Base-by-base conservation (phyloP, 2,329 filamentous ascomycete genomes). In the Penicillium concentricum region DNA sequence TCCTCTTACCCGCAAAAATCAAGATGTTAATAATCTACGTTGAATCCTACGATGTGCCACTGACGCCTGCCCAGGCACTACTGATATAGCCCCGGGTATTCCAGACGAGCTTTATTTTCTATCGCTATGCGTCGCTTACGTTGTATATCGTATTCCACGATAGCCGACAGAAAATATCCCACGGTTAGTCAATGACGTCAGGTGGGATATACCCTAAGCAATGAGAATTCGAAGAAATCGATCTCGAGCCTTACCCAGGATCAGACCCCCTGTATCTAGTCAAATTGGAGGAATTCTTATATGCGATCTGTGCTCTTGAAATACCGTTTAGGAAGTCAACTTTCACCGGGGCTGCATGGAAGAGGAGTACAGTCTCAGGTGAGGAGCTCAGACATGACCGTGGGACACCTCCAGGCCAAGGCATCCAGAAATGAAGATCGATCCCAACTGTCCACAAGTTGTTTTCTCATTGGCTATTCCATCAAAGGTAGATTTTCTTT, bases 351-450 rank as follows among this genome's bases (percentile, higher is more conserved):
- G 41, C 52, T 41, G 46, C 47, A 56, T 44, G 20, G 32, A 52
- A 59, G 44, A 48, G 48, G 50, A 58, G 48, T 32, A 42, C 32
- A 22, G 35, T 59, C 34, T 50, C 48, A 39, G 12, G 9, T 34
- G 35, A 54, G 28, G 20, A 28, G 49, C 18, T 43, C 32, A n/a
- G 38, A 54, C 28, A 39, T 5, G 22, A 50, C 50, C 56, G 47
- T 61, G 56, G 55, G 54, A 53, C 41, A 56, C 52, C 44, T 57
- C 59, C 55, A 51, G 35, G 50, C 52, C 32, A 38, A 44, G 42
- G 47, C 49, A 56, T 63, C 61, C 63, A 65, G 56, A 63, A 56
- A 54, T 38, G 59, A 52, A 59, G 57, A 61, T 63, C 51, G 48
- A 58, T 59, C 43, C 49, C 53, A 10, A 44, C 60, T 59, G 55